Conservation (phyloP, 2,329 filamentous ascomycete genomes). For the Cyclaneusma minus region DNA sequence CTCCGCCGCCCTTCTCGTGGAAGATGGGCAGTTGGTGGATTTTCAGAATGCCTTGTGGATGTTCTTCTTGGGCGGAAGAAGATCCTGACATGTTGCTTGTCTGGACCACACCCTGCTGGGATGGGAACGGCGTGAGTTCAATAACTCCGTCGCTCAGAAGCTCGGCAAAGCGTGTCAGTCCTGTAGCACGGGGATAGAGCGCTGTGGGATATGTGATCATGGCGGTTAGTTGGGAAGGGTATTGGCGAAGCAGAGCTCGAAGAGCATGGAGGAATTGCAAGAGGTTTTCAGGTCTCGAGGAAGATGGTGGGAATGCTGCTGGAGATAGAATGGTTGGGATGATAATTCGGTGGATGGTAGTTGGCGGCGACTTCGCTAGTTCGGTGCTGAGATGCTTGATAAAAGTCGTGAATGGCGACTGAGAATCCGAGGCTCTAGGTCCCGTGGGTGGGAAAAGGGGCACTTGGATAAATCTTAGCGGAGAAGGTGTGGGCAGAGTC, state of each 20-base stretch:
- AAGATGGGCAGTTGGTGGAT: conserved; percentile 72
- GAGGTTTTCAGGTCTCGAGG: conserved; percentile 55
- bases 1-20: conserved; percentile 76
- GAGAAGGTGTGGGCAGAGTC: conserved; percentile 33
- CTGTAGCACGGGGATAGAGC: conserved; percentile 60
- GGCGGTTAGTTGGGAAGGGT: conserved; percentile 49
- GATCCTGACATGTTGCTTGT: conserved; percentile 29
- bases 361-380: conserved; percentile 39
- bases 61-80: conserved; percentile 48
- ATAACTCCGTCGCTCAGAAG: conserved; percentile 71
- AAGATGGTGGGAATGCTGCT: conserved; percentile 58
- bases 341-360: conserved; percentile 62
- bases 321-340: conserved; percentile 79
- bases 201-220: conserved; percentile 67
- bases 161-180: conserved; percentile 75
- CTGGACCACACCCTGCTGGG: conserved; percentile 27
- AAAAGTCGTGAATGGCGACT: conserved; percentile 47
- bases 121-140: conserved; percentile 63
- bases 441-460: conserved; percentile 11
- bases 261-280: conserved; percentile 71
- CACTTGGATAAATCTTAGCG: conserved; percentile 34
- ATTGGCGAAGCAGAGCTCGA: conserved; percentile 55
- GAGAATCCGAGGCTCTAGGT: conserved; percentile 16
- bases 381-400: conserved; percentile 39
- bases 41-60: conserved; percentile 72